Percentiles rank a stretch among this genome's conserved stretches.
Evolutionary conservation across 1,284 basidiomycete species (phyloP).

Genomic region (Violaceomyces palustris): DNA sequence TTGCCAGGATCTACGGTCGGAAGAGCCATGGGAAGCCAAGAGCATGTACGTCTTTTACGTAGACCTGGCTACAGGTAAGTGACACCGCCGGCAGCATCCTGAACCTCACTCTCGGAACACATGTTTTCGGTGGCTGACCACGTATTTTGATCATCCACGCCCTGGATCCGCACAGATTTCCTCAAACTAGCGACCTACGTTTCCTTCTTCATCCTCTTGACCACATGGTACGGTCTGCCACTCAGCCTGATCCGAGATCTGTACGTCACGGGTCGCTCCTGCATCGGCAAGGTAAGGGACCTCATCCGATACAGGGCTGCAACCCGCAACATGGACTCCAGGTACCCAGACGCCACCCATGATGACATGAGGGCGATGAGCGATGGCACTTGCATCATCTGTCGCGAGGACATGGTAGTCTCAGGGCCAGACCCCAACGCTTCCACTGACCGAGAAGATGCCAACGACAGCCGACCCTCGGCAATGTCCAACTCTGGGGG

Average conservation of each 20-base stretch:
- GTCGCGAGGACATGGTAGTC: constrained; percentile 84
- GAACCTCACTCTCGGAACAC: not conserved
- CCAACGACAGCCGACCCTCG: constrained; percentile 1
- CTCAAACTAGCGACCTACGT: constrained; percentile 87
- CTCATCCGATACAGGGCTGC: constrained; percentile 85
- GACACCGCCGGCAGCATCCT: not conserved
- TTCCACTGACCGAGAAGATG: too few species aligned
- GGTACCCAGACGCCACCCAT: constrained; percentile 87
- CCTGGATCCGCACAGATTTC: constrained; percentile 79
- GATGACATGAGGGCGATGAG: constrained; percentile 72
- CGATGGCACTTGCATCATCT: constrained; percentile 95
- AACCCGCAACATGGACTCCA: constrained; percentile 91
- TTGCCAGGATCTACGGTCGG: constrained; percentile 63
- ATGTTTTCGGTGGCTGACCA: not conserved
- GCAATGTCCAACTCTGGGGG: constrained; percentile 38
- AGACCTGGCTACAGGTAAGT: constrained; percentile 66
- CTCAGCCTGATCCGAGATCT: constrained; percentile 95
- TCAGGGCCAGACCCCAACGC: too few species aligned
- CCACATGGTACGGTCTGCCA: constrained; percentile 89
- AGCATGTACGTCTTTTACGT: constrained; percentile 95
- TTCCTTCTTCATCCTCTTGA: constrained; percentile 77
- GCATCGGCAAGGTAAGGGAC: constrained; percentile 78
- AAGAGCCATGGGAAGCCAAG: constrained; percentile 79
- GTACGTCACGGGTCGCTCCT: constrained; percentile 86
- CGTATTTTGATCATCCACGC: too few species aligned